Conservation (phyloP, 2,329 filamentous ascomycete species). For the Lomentospora prolificans region DNA sequence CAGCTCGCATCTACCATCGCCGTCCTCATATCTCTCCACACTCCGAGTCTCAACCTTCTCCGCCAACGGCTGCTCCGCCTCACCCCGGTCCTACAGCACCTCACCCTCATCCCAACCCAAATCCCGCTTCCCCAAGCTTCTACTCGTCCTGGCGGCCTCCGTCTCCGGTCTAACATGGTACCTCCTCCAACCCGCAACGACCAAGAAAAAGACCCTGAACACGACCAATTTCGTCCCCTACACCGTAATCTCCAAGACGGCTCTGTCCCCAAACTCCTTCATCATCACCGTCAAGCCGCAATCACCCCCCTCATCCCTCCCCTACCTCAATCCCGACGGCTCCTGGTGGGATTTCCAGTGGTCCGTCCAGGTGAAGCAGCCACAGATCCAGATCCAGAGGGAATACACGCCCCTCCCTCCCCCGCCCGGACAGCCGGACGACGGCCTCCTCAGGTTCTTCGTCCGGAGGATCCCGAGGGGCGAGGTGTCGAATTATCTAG, state of each 20-base stretch:
- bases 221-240: constrained; percentile 54
- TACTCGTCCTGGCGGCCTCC: constrained; percentile 6
- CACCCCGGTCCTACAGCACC: neutral
- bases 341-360: constrained; percentile 52
- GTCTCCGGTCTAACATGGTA: neutral
- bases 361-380: constrained; percentile 91
- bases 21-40: neutral
- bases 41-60: neutral
- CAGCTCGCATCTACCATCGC: neutral
- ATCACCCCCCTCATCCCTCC: constrained; percentile 18
- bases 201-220: constrained; percentile 35
- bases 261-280: constrained; percentile 57
- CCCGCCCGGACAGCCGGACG: constrained; percentile 15
- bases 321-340: constrained; percentile 12
- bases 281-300: constrained; percentile 53
- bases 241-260: constrained; percentile 49
- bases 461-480: constrained; percentile 70
- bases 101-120: neutral
- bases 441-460: constrained; percentile 56
- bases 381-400: constrained; percentile 81
- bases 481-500: constrained; percentile 78
- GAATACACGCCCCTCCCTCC: constrained; percentile 84
- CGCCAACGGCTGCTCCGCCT: neutral
- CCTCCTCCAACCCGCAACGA: neutral
- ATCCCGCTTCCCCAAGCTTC: constrained; percentile 1